Evolutionary conservation across 2,329 filamentous ascomycete genomes (phyloP).

Genomic region (Claviceps cyperi): DNA sequence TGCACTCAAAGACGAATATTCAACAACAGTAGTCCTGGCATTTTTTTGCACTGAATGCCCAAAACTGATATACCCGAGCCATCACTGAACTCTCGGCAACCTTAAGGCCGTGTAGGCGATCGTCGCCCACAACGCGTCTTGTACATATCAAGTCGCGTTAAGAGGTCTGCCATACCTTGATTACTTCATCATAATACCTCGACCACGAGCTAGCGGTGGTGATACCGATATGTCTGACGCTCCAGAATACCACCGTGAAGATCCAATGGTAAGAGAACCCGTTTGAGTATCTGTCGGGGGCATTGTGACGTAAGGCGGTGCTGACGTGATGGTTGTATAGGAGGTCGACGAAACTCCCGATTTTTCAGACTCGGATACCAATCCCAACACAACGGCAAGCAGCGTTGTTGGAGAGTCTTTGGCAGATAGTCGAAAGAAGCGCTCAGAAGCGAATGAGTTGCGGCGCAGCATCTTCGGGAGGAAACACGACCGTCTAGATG

Average conservation of each 20-base stretch:
- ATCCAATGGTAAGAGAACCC: conserved; percentile 34
- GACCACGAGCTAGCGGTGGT: conserved; percentile 35
- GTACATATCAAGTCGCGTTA: conserved; percentile 33
- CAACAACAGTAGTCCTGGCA: neutral
- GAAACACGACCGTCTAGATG: conserved; percentile 83
- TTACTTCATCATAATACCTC: conserved; percentile 36
- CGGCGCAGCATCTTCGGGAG: conserved; percentile 86
- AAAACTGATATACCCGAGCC: neutral
- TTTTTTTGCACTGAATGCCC: neutral
- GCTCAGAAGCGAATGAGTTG: conserved; percentile 77
- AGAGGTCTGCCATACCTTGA: conserved; percentile 23
- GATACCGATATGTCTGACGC: conserved; percentile 50
- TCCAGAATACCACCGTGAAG: conserved; percentile 28
- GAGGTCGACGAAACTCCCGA: conserved; percentile 52
- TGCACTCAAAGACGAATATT: conserved; percentile 6
- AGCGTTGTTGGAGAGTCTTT: conserved; percentile 66
- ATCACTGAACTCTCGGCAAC: neutral
- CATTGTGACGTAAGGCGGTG: neutral
- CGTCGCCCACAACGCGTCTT: conserved; percentile 29
- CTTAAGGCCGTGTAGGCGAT: conserved; percentile 1
- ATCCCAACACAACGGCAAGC: conserved; percentile 60
- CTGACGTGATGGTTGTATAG: conserved; percentile 17
- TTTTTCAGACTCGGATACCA: conserved; percentile 52
- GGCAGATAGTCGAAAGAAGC: conserved; percentile 67
- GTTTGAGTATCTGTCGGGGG: neutral